These are phyloP conservation scores for Bipolaris victoriae DNA, from an alignment of 2,329 filamentous ascomycete species.

Conservation along the genomic window DNA sequence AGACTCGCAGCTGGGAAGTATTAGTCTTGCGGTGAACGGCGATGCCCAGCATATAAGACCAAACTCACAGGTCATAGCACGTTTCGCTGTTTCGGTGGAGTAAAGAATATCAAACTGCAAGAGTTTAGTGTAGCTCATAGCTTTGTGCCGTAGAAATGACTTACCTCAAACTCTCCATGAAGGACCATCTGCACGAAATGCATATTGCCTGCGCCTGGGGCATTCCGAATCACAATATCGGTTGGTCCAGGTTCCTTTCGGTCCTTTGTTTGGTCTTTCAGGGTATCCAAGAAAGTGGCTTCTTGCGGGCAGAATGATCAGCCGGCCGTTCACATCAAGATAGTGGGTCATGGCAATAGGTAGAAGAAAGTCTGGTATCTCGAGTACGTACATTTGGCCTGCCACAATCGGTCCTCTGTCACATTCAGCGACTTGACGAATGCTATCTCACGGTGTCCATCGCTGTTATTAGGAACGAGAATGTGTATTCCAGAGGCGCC, in stretches of 20 bases:
- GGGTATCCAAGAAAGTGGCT: slow-evolving; percentile 61
- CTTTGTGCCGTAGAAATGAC: slow-evolving; percentile 1
- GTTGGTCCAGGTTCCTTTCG: slow-evolving; percentile 18
- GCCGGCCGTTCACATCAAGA: slow-evolving; percentile 3
- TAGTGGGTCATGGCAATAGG: no score
- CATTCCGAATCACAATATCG: slow-evolving; percentile 63
- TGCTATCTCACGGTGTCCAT: slow-evolving; percentile 66
- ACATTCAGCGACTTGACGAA: slow-evolving; percentile 72
- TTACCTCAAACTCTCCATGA: slow-evolving; percentile 75
- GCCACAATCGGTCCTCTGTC: slow-evolving; percentile 74
- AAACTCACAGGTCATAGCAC: slow-evolving; percentile 57
- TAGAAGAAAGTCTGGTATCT: not conserved
- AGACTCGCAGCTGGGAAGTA: slow-evolving; percentile 60
- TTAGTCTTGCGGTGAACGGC: slow-evolving; percentile 14
- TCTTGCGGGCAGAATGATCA: slow-evolving; percentile 56
- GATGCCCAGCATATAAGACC: no score
- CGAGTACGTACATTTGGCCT: slow-evolving; percentile 66
- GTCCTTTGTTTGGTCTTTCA: slow-evolving; percentile 63
- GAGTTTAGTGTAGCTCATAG: slow-evolving; percentile 3
- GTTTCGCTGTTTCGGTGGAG: slow-evolving; percentile 73
- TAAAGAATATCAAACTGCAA: slow-evolving; percentile 84
- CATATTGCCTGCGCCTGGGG: slow-evolving; percentile 73
- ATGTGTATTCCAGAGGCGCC: slow-evolving; percentile 81
- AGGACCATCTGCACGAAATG: slow-evolving; percentile 91
- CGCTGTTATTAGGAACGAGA: slow-evolving; percentile 63